Conservation (phyloP, 2,329 filamentous ascomycete genomes). For the Talaromyces sp. region DNA sequence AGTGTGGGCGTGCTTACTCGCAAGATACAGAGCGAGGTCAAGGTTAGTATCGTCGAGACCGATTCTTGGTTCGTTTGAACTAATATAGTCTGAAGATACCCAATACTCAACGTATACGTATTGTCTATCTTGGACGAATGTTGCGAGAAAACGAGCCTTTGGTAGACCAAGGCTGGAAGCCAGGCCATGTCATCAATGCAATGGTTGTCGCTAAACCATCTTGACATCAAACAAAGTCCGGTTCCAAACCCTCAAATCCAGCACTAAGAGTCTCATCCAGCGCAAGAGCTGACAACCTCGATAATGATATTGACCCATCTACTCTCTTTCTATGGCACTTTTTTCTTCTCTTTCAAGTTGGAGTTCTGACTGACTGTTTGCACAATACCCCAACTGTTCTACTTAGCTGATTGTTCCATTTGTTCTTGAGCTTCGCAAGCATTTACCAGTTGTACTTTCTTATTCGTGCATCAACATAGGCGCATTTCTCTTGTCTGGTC, state of each 20-base stretch:
- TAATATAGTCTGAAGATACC: conserved; percentile 50
- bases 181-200: conserved; percentile 72
- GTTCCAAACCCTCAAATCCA: too few species aligned
- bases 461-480: conserved; percentile 9
- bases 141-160: conserved; percentile 66
- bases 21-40: conserved; percentile 60
- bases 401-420: not conserved
- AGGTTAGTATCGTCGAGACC: conserved; percentile 47
- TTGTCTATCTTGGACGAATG: conserved; percentile 78
- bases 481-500: not conserved
- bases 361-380: conserved; percentile 12
- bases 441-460: not conserved
- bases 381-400: conserved; percentile 19
- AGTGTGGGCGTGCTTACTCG: conserved; percentile 61
- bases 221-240: not conserved
- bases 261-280: not conserved
- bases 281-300: not conserved
- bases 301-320: not conserved
- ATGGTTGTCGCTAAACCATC: conserved; percentile 52
- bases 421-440: not conserved
- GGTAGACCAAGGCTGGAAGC: conserved; percentile 68
- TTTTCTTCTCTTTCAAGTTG: conserved; percentile 12
- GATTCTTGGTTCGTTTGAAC: not conserved
- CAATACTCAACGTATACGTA: conserved; percentile 57
- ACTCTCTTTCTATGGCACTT: not conserved